A percentile compares a stretch with the other conserved stretches of the same genome.
Conservation (phyloP, 129 eudicot genomes). For the Artemisia tridentata region DNA sequence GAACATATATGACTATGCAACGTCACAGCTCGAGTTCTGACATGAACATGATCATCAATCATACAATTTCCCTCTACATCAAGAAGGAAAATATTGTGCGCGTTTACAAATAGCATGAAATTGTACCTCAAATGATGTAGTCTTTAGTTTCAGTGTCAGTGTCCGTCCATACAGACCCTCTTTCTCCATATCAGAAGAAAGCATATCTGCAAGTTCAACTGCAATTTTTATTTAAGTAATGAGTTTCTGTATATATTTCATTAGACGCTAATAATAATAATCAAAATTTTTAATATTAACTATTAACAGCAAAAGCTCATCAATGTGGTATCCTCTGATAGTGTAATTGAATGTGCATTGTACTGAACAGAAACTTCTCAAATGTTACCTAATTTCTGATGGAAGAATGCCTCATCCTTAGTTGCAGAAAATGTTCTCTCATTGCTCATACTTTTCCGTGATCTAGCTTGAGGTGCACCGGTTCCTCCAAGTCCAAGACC, state of each 20-base stretch:
- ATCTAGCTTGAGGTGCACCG: conserved; percentile 62
- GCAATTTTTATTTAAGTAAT: conserved; percentile 30
- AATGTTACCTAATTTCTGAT: conserved; percentile 62
- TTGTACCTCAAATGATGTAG: conserved; percentile 80
- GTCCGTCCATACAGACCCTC: conserved; percentile 77
- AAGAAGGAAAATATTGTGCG: background rate
- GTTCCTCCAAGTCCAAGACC: conserved; percentile 94
- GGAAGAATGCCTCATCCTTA: conserved; percentile 58
- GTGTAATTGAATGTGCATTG: background rate
- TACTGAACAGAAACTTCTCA: background rate
- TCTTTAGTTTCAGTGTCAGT: conserved; percentile 82
- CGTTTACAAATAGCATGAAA: background rate
- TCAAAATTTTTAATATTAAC: background rate
- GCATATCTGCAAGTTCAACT: conserved; percentile 92
- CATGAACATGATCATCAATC: conserved; percentile 41
- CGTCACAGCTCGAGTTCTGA: conserved; percentile 84
- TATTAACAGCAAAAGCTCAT: background rate
- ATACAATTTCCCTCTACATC: background rate
- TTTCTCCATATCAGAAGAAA: conserved; percentile 79
- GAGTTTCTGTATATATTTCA: background rate
- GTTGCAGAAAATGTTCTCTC: conserved; percentile 97
- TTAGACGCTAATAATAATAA: background rate
- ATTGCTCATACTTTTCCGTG: conserved; percentile 82
- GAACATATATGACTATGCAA: conserved; percentile 59
- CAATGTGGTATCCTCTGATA: background rate